Percentiles rank a stretch among this genome's conserved stretches.
Evolutionary conservation across 1,139 yeast species (phyloP).

Genomic region (Yamadazyma atlantica): DNA sequence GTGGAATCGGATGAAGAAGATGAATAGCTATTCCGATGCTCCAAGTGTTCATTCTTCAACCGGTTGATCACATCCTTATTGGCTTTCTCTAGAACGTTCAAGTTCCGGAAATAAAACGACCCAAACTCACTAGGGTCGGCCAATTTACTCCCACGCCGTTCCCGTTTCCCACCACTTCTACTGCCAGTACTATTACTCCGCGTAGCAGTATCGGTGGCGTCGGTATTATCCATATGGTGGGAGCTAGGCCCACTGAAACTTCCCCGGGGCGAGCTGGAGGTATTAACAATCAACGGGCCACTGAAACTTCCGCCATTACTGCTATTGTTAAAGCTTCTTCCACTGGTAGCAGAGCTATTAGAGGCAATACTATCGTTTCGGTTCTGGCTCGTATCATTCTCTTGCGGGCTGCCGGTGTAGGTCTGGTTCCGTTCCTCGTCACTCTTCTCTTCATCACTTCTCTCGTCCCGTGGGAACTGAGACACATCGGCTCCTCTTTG

Average conservation of each 20-base stretch:
- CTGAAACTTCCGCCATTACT: slow-evolving; percentile 4
- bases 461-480: slow-evolving; percentile 57
- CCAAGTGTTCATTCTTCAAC: slow-evolving; percentile 78
- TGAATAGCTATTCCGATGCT: slow-evolving; percentile 47
- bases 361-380: slow-evolving; percentile 5
- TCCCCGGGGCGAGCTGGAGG: slow-evolving; percentile 3
- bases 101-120: slow-evolving; percentile 83
- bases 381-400: slow-evolving; percentile 12
- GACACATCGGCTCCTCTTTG: slow-evolving; percentile 78
- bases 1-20: slow-evolving; percentile 45
- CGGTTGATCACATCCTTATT: slow-evolving; percentile 90
- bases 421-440: too few relatives aligned
- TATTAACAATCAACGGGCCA: slow-evolving; percentile 1
- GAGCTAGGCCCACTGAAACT: slow-evolving; percentile 1
- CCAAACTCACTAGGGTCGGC: slow-evolving; percentile 88
- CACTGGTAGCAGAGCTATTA: slow-evolving; percentile 3
- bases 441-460: slow-evolving; percentile 24
- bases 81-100: slow-evolving; percentile 88
- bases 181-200: slow-evolving; percentile 3
- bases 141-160: slow-evolving; percentile 64
- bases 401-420: slow-evolving; percentile 14
- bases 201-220: background rate
- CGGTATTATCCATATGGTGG: background rate
- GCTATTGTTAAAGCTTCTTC: slow-evolving; percentile 3
- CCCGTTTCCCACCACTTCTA: slow-evolving; percentile 41